Evolutionary conservation across 768 basidiomycete genomes (phyloP).

Genomic region (Panellus pusillus): DNA sequence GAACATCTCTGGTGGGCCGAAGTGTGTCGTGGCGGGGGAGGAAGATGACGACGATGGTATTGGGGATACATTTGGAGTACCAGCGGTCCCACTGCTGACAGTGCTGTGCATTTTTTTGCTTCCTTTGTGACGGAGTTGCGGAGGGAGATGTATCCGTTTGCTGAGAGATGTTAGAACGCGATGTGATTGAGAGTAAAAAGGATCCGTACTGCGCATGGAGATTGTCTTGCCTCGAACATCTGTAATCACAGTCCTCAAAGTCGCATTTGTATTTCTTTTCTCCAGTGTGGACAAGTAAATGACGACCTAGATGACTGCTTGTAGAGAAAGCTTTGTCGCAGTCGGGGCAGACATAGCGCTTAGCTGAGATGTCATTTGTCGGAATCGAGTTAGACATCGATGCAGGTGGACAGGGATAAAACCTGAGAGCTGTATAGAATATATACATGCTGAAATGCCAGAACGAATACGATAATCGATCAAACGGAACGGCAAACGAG

Average conservation of each 20-base stretch:
- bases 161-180: background rate
- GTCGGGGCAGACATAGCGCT: conserved; percentile 43
- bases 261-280: conserved; percentile 69
- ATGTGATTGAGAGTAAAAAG: background rate
- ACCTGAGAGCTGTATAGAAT: too few relatives aligned
- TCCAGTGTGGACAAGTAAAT: conserved; percentile 65
- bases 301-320: conserved; percentile 63
- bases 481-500: too few relatives aligned
- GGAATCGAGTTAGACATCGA: conserved; percentile 4
- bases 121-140: background rate
- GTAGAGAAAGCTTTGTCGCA: conserved; percentile 64
- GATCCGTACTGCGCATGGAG: conserved; percentile 28
- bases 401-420: background rate
- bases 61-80: background rate
- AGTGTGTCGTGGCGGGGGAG: background rate
- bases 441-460: too few relatives aligned
- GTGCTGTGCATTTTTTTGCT: background rate
- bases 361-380: background rate
- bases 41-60: conserved; percentile 2
- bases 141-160: conserved; percentile 3
- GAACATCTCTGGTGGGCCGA: conserved; percentile 1
- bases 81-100: background rate
- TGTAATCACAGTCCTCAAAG: conserved; percentile 67
- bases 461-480: too few relatives aligned
- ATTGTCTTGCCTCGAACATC: conserved; percentile 68